Evolutionary conservation across 805 yeast species (phyloP).

Genomic region (Lachancea fermentati): DNA sequence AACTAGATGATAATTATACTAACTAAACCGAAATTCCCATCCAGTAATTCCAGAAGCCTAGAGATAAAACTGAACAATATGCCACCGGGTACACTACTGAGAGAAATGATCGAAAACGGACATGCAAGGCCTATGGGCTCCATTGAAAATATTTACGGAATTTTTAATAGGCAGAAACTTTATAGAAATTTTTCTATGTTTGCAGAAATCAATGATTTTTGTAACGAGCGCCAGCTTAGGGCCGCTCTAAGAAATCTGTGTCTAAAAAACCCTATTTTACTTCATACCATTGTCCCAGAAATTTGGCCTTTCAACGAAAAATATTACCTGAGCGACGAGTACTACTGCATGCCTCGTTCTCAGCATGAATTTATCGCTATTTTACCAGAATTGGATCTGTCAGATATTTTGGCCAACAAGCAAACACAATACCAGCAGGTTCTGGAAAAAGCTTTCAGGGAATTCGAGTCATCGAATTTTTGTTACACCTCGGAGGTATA

Average conservation of each 20-base stretch:
- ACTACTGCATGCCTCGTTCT: conserved; percentile 15
- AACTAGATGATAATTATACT: too few species aligned
- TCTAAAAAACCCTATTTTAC: conserved; percentile 18
- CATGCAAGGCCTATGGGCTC: conserved; percentile 30
- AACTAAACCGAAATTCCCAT: too few species aligned
- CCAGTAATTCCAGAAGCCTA: too few species aligned
- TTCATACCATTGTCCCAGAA: conserved; percentile 19
- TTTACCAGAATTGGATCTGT: conserved; percentile 11
- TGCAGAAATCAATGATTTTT: conserved; percentile 15
- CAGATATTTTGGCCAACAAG: conserved; percentile 20
- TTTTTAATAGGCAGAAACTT: conserved; percentile 20
- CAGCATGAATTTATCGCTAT: conserved; percentile 22
- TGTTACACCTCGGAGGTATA: conserved; percentile 10
- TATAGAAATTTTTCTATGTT: conserved; percentile 22
- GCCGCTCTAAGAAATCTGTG: conserved; percentile 17
- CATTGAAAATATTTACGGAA: conserved; percentile 24
- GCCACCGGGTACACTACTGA: too few species aligned
- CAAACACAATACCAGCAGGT: conserved; percentile 17
- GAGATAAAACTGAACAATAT: too few species aligned
- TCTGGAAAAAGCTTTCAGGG: conserved; percentile 6
- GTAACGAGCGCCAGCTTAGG: conserved; percentile 9
- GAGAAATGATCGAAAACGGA: conserved; percentile 15
- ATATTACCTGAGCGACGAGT: conserved; percentile 20
- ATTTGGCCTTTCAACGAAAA: conserved; percentile 13
- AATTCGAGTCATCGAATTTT: conserved; percentile 11